phyloP scores from a whole-genome alignment of 805 yeast genomes.

The Metschnikowia lachancei region DNA sequence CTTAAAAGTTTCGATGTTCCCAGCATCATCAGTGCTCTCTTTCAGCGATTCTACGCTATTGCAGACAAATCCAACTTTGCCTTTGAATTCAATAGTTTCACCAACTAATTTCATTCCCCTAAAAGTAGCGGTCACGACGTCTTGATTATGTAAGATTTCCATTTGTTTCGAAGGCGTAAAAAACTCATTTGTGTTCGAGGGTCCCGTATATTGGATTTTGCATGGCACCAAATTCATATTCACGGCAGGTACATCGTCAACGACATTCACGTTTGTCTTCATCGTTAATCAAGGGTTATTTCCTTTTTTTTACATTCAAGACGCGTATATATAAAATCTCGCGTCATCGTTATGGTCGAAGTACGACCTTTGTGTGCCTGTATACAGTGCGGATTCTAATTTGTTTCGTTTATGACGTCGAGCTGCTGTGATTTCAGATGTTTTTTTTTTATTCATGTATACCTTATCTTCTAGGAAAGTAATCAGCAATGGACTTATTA shows the following conservation, averaged over 20 bases:
- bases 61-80: slow-evolving; percentile 13
- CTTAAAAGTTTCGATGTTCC: slow-evolving; percentile 7
- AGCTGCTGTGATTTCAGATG: too few relatives aligned
- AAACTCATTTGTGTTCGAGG: slow-evolving; percentile 12
- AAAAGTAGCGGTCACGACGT: slow-evolving; percentile 13
- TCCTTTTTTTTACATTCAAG: background rate
- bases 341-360: too few relatives aligned
- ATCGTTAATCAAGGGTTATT: background rate
- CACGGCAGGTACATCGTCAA: slow-evolving; percentile 8
- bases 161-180: slow-evolving; percentile 14
- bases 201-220: slow-evolving; percentile 16
- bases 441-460: too few relatives aligned
- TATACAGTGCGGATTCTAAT: too few relatives aligned
- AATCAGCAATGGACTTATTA: too few relatives aligned
- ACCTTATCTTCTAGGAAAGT: too few relatives aligned
- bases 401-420: too few relatives aligned
- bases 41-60: slow-evolving; percentile 11
- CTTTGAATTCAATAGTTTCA: slow-evolving; percentile 6
- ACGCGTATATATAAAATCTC: background rate
- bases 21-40: slow-evolving; percentile 2
- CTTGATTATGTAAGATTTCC: slow-evolving; percentile 3
- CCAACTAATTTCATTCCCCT: slow-evolving; percentile 20
- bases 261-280: slow-evolving; percentile 4
- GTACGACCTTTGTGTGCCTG: too few relatives aligned
- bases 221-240: slow-evolving; percentile 16